Base-by-base conservation (phyloP, 2,329 filamentous ascomycete genomes). In the Aureobasidium zeae region DNA sequence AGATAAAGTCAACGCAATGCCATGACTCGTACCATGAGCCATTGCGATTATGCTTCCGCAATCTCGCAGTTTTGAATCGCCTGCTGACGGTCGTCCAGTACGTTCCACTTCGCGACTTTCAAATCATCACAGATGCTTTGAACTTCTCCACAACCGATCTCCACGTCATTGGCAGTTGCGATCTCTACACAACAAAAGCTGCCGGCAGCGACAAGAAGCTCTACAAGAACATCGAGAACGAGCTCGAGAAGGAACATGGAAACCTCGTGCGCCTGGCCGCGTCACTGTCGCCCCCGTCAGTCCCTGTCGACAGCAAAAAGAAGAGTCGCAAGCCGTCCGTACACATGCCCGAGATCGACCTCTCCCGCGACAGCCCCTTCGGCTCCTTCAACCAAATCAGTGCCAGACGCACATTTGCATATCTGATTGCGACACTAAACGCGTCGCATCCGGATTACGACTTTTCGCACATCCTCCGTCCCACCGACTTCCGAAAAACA, bases 361-460 rank as follows among this genome's bases (percentile, higher is more conserved):
- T 94, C 36, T 87, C 83, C 7, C 80, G 86, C 48, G 85, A 86
- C 5, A 94, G 86, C 59, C 86, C 91, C 2, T 98, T 98, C 57
- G 91, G 91, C 13, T 83, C 85, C 12, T 74, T 98, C 47, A 88
- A 84, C 48, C 84, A 95, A 56, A 78, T 87, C 37, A 85, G 85
- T 34, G 91, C 86, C 58, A 83, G 91, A 26, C 80, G 89, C 53
- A 94, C 86, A 0, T 96, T 94, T 64, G 88, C 91, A 32, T 96
- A 96, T 62, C 69, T 98, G 39, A 96, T 98, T 54, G 91, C 91
- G 26, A 96, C 89, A 0, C 71, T 98, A 25, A 98, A 98, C 59
- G 91, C 91, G 4, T 94, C 86, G 47, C 89, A 98, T 65, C 80
- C 85, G 2, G 86, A 98, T 64, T 96, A 98, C 63, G 91, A 98